Base-by-base conservation (phyloP, 352 stramenopile genomes). In the Aphanomyces invadans region DNA sequence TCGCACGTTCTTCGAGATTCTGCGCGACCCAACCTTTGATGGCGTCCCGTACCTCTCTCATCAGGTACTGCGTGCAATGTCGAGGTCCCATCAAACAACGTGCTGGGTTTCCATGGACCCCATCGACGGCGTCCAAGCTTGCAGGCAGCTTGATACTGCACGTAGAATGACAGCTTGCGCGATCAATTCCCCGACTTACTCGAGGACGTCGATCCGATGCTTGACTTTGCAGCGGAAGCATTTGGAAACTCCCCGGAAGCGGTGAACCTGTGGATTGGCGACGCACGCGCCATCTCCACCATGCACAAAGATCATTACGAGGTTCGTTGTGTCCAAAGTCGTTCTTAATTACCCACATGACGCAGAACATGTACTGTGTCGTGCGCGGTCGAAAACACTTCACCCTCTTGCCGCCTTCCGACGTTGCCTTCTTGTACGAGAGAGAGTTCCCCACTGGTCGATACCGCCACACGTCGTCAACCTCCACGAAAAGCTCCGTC, bases 251-350 rank as follows among this genome's bases (percentile, higher is more conserved):
- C 86, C 19, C 83, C 86, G 0, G 86, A 94, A 69, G 86, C 86
- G 1, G 82, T 99, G 11, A 99, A 99, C 81, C 83, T 99, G 61
- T 99, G 96, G 97, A 98, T 99, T 68, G 97, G 96, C 5, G 95
- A 99, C 71, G 90, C 98, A 63, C 76, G 83, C 65, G 88, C 94
- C 0, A 79, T 98, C 33, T 99, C 96, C 0, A 92, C 90, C 7
- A 92, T 98, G 83, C 97, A 99, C 80, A 98, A 98, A 71, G 97
- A 99, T 74, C 90, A 97, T 71, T 99, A 98, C 65, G 95, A 99
- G 79, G 84, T 90, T 49, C 7, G 62, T 21, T 26, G 5, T 73
- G 26, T 52, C 7, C 28, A 67, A 15, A 4, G 9, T 60, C n/a
- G 60, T 25, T 5, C 7, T 12, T 36, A 68, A 17, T 4, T 70